Evolutionary conservation across 2,329 filamentous ascomycete species (phyloP).

Genomic region (Diaporthe ampelina): DNA sequence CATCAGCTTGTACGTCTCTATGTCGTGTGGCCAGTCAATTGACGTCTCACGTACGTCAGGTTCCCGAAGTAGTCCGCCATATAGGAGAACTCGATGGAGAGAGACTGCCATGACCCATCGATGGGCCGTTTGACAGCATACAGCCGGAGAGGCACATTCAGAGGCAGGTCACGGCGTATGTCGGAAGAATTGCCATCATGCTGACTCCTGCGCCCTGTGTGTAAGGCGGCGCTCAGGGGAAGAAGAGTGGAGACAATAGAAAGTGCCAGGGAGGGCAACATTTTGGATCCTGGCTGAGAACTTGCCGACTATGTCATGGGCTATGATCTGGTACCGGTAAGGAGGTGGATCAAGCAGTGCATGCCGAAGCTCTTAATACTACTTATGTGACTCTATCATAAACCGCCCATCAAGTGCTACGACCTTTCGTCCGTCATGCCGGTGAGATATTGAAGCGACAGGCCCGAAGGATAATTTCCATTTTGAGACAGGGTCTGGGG

Average conservation of each 20-base stretch:
- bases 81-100: slow-evolving; percentile 33
- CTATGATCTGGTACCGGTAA: not conserved
- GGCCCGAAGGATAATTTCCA: slow-evolving; percentile 10
- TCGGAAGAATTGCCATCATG: not conserved
- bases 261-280: not conserved
- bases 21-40: not conserved
- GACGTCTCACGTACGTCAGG: slow-evolving; percentile 4
- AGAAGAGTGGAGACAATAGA: not conserved
- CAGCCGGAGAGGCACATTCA: slow-evolving; percentile 2
- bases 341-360: not conserved
- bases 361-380: not conserved
- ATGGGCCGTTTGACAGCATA: slow-evolving; percentile 14
- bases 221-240: slow-evolving; percentile 43
- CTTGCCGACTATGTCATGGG: not conserved
- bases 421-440: slow-evolving; percentile 1
- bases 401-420: not conserved
- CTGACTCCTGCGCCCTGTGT: slow-evolving; percentile 8
- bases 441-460: slow-evolving; percentile 24
- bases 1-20: not conserved
- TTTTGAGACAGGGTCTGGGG: slow-evolving; percentile 6
- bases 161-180: not conserved
- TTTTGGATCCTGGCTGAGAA: slow-evolving; percentile 2
- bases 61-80: slow-evolving; percentile 36
- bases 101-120: slow-evolving; percentile 26
- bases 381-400: not conserved